Base-by-base conservation (phyloP, 1,284 basidiomycete genomes). In the Ceratobasidium sp. region DNA sequence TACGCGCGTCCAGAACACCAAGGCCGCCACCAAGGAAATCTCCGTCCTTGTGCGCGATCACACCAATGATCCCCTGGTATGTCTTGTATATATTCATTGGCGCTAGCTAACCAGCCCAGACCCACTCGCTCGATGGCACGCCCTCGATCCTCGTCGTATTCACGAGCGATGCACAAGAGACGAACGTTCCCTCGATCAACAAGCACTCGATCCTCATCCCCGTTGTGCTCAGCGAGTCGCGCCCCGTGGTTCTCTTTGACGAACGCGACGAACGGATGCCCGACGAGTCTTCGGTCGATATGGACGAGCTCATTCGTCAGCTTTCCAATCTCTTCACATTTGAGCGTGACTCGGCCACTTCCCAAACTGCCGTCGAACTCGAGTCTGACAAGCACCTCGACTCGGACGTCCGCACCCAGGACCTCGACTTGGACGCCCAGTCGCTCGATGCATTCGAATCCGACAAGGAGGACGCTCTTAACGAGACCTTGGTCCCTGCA, bases 201-300 rank as follows among this genome's bases (percentile, higher is more conserved):
- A 65, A 52, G 20, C 60, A 65, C 49, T 52, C 60, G 3, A 65
- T 65, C 27, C 60, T 65, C 34, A 49, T 65, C 31, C 60, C 60
- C 32, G 29, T 65, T 53, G 60, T 65, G 10, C 45, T 65, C 34
- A 65, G 49, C 29, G 60, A 65, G 10, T 47, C 60, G 6, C 45
- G 60, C 32, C 60, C 60, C 20, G 60, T 65, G 6, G 60, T 65
- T 3, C 60, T 65, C 49, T 65, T 65, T 53, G 60, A 65, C 35
- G 60, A 65, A 32, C 31, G 35, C 22, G 60, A 64, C 29, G 58
- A 65, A 10, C 60, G 60, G 2, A 25, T 25, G 4, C n/a, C 47
- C 8, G 60, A 65, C 60, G 60, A 65, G 20, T 52, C 60, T 31
- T 20, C 49, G 0, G 60, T 65, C 20, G 60, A 65, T 15, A 49